Evolutionary conservation across 129 eudicot genomes (phyloP).

Genomic region (Cynara cardunculus): DNA sequence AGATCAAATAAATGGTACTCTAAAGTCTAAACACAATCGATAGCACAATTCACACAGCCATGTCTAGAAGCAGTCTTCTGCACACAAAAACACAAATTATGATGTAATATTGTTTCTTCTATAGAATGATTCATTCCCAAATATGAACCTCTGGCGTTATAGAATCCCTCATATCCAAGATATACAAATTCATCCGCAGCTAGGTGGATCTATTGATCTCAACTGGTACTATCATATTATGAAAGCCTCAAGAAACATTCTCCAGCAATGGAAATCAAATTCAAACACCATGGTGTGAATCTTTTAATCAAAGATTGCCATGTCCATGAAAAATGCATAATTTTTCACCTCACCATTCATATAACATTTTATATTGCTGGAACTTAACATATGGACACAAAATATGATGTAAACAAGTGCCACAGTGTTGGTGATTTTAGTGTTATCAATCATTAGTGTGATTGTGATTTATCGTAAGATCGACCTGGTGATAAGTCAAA

Average conservation of each 20-base stretch:
- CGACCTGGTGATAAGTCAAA: not conserved
- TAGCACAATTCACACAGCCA: not conserved
- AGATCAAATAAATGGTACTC: not conserved
- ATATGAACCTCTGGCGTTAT: not conserved
- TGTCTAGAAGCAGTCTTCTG: not conserved
- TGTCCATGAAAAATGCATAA: not conserved
- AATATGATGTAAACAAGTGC: not conserved
- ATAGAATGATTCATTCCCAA: not conserved
- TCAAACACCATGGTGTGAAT: not conserved
- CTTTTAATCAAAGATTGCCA: not conserved
- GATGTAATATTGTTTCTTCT: not conserved
- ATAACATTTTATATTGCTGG: not conserved
- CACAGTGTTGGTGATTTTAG: not conserved
- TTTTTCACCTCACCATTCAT: not conserved
- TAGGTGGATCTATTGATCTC: constrained; percentile 1
- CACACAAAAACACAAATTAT: not conserved
- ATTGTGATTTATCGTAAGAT: not conserved
- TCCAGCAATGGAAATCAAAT: not conserved
- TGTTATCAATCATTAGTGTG: not conserved
- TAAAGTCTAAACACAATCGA: not conserved
- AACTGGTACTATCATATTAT: not conserved
- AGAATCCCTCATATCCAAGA: not conserved
- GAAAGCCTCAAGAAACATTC: not conserved
- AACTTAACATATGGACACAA: constrained; percentile 8
- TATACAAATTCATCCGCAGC: not conserved